These are phyloP conservation scores for Fusarium foetens DNA, from an alignment of 2,329 filamentous ascomycete genomes.

Conservation along the genomic window DNA sequence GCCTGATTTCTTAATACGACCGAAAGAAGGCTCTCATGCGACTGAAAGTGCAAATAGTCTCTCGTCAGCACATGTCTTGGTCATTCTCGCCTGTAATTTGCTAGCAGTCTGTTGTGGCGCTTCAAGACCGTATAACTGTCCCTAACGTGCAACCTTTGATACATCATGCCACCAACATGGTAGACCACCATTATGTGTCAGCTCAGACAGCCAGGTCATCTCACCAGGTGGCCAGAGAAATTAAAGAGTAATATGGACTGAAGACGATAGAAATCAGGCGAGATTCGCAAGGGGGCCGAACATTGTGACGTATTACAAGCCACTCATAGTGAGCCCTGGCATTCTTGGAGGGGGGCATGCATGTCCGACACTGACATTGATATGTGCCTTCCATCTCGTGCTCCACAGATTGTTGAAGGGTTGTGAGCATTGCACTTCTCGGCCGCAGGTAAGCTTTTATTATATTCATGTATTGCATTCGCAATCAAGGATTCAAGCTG, in stretches of 20 bases:
- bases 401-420: not conserved
- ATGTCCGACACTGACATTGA: too few species aligned
- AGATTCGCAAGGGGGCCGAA: not conserved
- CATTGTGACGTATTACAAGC: accelerated
- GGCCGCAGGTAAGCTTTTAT: too few species aligned
- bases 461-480: too few species aligned
- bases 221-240: accelerated
- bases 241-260: not conserved
- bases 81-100: accelerated
- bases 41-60: not conserved
- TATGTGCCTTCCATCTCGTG: not conserved
- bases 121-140: accelerated
- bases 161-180: not conserved
- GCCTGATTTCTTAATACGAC: not conserved
- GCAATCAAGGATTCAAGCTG: too few species aligned
- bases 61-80: not conserved
- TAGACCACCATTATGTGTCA: not conserved
- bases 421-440: too few species aligned
- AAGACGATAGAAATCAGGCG: accelerated
- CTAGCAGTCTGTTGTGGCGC: not conserved
- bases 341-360: too few species aligned
- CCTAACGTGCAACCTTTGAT: not conserved
- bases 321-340: too few species aligned
- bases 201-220: not conserved
- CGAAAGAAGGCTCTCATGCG: not conserved